Evolutionary conservation across 2,329 filamentous ascomycete genomes (phyloP).

Genomic region (Penicillium sp.): DNA sequence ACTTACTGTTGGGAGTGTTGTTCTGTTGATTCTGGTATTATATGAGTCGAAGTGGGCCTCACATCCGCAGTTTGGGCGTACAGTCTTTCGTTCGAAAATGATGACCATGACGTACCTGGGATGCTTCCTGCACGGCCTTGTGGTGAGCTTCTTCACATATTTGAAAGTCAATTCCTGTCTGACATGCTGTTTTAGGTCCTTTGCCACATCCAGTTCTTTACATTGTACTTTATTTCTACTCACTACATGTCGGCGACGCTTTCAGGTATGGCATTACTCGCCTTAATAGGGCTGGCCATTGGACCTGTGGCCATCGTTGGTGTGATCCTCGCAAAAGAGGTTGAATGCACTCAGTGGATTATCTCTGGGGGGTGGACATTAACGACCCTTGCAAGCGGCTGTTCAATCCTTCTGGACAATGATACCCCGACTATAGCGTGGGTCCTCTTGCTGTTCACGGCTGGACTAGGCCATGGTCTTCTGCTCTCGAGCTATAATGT

Average conservation of each 20-base stretch:
- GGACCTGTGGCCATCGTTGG: conserved; percentile 22
- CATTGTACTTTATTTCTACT: conserved; percentile 44
- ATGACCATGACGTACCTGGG: conserved; percentile 43
- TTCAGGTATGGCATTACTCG: conserved; percentile 43
- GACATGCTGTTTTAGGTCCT: conserved; percentile 37
- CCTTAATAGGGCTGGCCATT: conserved; percentile 33
- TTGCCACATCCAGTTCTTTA: conserved; percentile 45
- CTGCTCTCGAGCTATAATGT: conserved; percentile 45
- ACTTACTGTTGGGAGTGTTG: conserved; percentile 35
- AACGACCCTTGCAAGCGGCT: conserved; percentile 37
- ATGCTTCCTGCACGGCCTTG: conserved; percentile 45
- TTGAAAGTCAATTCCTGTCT: not conserved
- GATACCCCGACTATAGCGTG: conserved; percentile 37
- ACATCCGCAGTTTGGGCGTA: conserved; percentile 40
- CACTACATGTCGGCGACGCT: conserved; percentile 34
- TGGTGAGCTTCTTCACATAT: conserved; percentile 34
- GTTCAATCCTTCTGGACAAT: conserved; percentile 39
- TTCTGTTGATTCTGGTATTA: conserved; percentile 34
- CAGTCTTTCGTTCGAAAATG: conserved; percentile 39
- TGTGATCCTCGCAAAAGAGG: conserved; percentile 17
- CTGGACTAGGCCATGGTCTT: conserved; percentile 47
- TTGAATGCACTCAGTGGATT: conserved; percentile 36
- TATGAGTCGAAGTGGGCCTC: conserved; percentile 39
- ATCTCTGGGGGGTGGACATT: conserved; percentile 47
- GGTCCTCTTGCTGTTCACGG: conserved; percentile 38